Evolutionary conservation across 148 eudicot species (phyloP).

Genomic region (Fagopyrum esculentum): DNA sequence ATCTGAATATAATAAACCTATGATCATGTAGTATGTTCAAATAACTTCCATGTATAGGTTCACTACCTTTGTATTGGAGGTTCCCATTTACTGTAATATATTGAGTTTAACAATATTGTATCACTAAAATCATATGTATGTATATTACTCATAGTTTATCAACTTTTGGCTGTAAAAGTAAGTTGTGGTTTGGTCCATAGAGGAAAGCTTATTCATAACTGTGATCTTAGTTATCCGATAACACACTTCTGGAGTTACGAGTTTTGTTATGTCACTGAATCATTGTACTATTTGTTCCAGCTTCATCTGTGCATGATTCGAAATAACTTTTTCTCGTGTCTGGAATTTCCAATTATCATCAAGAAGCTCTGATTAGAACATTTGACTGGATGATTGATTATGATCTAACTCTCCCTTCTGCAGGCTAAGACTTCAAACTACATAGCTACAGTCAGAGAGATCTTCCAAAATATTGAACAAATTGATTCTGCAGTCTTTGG

Average conservation of each 20-base stretch:
- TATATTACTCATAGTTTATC: too few relatives aligned
- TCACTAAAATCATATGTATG: too few relatives aligned
- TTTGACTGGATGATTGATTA: conserved; percentile 7
- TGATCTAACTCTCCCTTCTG: conserved; percentile 5
- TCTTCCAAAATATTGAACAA: conserved; percentile 78
- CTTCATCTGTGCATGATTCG: neutral
- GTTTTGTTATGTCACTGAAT: neutral
- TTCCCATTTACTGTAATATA: too few relatives aligned
- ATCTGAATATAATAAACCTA: too few relatives aligned
- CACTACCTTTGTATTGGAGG: too few relatives aligned
- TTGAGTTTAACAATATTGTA: too few relatives aligned
- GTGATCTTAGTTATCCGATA: neutral
- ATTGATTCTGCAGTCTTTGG: conserved; percentile 71
- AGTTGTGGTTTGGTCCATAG: neutral
- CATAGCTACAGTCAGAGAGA: conserved; percentile 42
- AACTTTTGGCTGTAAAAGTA: neutral
- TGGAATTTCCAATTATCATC: neutral
- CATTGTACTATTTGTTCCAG: neutral
- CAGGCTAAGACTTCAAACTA: conserved; percentile 72
- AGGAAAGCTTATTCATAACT: neutral
- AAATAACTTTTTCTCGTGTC: neutral
- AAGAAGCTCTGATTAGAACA: neutral
- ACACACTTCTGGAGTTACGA: neutral
- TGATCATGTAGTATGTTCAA: too few relatives aligned
- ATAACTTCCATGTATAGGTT: too few relatives aligned